phyloP scores from a whole-genome alignment of 768 basidiomycete species.

The Amyloporia xantha region DNA sequence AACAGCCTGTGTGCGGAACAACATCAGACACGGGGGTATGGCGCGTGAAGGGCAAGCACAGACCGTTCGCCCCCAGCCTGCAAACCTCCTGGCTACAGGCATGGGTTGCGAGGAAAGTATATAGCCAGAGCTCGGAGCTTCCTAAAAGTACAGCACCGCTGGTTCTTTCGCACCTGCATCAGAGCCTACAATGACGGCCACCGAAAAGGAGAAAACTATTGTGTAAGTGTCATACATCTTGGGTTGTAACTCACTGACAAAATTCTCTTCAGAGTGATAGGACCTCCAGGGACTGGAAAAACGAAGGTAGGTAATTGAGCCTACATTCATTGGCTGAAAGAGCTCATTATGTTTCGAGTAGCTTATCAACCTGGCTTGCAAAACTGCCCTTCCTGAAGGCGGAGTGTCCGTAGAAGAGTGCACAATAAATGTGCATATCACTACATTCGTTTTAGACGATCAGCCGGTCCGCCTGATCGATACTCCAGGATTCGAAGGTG shows the following conservation, averaged over 20 bases:
- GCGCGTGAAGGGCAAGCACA: too few relatives aligned
- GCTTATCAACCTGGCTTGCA: slow-evolving; percentile 20
- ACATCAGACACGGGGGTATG: too few relatives aligned
- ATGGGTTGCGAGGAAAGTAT: not conserved
- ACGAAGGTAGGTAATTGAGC: slow-evolving; percentile 8
- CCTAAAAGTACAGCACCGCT: not conserved
- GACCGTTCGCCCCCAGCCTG: not conserved
- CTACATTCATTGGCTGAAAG: not conserved
- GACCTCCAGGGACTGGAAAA: slow-evolving; percentile 13
- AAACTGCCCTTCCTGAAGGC: slow-evolving; percentile 12
- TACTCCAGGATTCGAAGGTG: slow-evolving; percentile 18
- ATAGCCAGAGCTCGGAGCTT: not conserved
- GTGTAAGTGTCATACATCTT: not conserved
- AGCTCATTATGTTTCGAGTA: slow-evolving; percentile 2
- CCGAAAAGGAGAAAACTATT: not conserved
- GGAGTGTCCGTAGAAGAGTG: slow-evolving; percentile 11
- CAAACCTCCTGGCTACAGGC: not conserved
- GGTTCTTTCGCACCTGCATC: not conserved
- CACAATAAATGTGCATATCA: slow-evolving; percentile 12
- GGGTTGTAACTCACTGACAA: not conserved
- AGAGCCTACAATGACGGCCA: not conserved
- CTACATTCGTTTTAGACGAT: slow-evolving; percentile 12
- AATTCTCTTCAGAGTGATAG: slow-evolving; percentile 15
- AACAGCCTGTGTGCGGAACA: too few relatives aligned
- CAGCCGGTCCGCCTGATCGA: slow-evolving; percentile 14